These are phyloP conservation scores for Candida alai DNA, from an alignment of 805 yeast genomes.

Conservation along the genomic window DNA sequence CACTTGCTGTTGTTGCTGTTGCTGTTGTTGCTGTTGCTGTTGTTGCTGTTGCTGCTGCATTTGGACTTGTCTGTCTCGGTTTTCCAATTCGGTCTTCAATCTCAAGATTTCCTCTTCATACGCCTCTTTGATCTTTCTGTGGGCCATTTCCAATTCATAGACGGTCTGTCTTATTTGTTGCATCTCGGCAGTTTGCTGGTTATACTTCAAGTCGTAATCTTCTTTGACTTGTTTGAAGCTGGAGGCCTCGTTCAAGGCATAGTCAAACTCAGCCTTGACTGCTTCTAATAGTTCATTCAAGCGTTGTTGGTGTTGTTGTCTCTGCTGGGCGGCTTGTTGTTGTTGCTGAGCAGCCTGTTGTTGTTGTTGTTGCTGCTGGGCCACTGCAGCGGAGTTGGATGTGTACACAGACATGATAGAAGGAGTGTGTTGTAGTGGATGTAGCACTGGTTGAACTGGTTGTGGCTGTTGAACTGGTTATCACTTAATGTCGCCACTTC, in stretches of 20 bases:
- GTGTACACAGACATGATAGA: slow-evolving; percentile 34
- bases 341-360: slow-evolving; percentile 23
- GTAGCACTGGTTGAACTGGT: too few species aligned
- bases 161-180: slow-evolving; percentile 92
- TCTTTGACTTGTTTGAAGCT: slow-evolving; percentile 85
- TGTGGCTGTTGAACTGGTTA: too few species aligned
- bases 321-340: slow-evolving; percentile 24
- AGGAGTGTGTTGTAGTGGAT: too few species aligned
- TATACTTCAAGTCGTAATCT: slow-evolving; percentile 84
- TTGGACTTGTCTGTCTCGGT: slow-evolving; percentile 62
- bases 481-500: too few species aligned
- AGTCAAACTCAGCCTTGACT: slow-evolving; percentile 85
- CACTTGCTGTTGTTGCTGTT: slow-evolving; percentile 12
- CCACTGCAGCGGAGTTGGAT: slow-evolving; percentile 29
- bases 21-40: slow-evolving; percentile 20
- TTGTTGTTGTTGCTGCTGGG: slow-evolving; percentile 12
- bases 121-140: slow-evolving; percentile 90
- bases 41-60: slow-evolving; percentile 37
- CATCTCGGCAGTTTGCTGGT: slow-evolving; percentile 89
- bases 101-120: slow-evolving; percentile 90
- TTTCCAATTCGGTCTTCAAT: slow-evolving; percentile 81
- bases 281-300: slow-evolving; percentile 85
- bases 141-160: slow-evolving; percentile 90
- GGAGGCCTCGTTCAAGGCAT: slow-evolving; percentile 79
- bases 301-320: slow-evolving; percentile 42